Base-by-base conservation (phyloP, 2,329 filamentous ascomycete genomes). In the Blastomyces gilchristii region DNA sequence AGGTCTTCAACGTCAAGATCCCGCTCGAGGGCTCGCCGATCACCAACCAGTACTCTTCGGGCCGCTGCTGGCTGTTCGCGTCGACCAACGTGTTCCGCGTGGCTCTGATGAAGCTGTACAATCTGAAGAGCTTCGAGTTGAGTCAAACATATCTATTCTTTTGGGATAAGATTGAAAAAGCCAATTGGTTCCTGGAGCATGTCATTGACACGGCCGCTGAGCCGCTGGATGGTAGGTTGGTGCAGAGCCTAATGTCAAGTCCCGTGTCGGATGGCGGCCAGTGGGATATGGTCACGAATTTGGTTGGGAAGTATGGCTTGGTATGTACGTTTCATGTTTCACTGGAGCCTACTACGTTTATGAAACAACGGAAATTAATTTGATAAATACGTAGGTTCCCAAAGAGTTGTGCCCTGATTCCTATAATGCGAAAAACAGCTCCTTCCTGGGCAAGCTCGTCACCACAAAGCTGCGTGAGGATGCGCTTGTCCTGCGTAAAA, bases 161-260 rank as follows among this genome's bases (percentile, higher is more conserved):
- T 81, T 95, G 89, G 87, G 91, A 96, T 75, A 96, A 96, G 78
- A 84, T 96, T 25, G 91, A 96, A 75, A 96, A 96, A 76, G 82
- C 88, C 9, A 96, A 96, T 75, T 96, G 84, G 79, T 96, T 95
- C 77, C 82, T 96, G 22, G 90, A 95, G 76, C 88, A 89, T 70
- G 84, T 93, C 65, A 83, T 96, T 62, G 85, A 90, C 66, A 95
- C 91, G 0, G 82, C 84, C 0, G 78, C 80, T 60, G 82, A 91
- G 69, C 85, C 87, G 43, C 80, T 95, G 1, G 89, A 92, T 67
- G 82, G 86, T 28, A 79, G 91, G 11, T 76, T 95, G 3, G 81
- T 96, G 2, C 87, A 91, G 72, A 82, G 82, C 3, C 76, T 96
- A 3, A 78, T 93, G 37, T 77, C 78, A 0, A 81, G 83, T 28